A percentile compares a stretch with the other conserved stretches of the same genome.
Evolutionary conservation across 73 alveolate genomes (phyloP).

Genomic region (Blepharisma japonicum): DNA sequence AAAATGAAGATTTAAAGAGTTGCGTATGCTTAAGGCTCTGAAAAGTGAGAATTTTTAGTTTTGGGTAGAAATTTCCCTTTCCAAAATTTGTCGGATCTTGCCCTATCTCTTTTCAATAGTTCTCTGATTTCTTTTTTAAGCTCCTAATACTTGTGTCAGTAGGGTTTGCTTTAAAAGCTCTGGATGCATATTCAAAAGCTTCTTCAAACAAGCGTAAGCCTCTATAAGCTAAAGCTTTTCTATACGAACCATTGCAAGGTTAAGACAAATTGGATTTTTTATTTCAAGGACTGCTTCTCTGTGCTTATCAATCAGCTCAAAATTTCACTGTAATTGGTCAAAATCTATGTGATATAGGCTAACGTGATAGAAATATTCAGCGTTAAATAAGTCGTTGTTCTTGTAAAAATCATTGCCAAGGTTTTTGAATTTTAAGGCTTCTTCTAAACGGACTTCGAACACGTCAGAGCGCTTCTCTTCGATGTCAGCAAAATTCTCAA

Average conservation of each 20-base stretch:
- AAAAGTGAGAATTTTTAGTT: not conserved
- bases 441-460: conserved; percentile 4
- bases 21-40: not conserved
- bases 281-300: conserved; percentile 13
- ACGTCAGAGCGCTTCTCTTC: conserved; percentile 21
- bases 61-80: conserved; percentile 13
- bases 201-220: not conserved
- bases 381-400: not conserved
- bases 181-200: not conserved
- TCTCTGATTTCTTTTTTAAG: not conserved
- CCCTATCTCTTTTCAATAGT: not conserved
- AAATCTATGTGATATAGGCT: conserved; percentile 5
- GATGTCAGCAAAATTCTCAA: conserved; percentile 23
- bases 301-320: conserved; percentile 17
- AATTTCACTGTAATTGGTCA: conserved; percentile 2
- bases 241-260: not conserved
- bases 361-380: conserved; percentile 11
- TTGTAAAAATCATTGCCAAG: not conserved
- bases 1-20: conserved; percentile 23
- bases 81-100: conserved; percentile 1
- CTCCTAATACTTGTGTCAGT: not conserved
- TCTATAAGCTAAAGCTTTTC: not conserved
- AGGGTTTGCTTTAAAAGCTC: not conserved
- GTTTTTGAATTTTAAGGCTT: not conserved
- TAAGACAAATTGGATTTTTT: conserved; percentile 21